A percentile compares a stretch with the other conserved stretches of the same genome.
Conservation (phyloP, 129 eudicot species). For the Tagetes patula region DNA sequence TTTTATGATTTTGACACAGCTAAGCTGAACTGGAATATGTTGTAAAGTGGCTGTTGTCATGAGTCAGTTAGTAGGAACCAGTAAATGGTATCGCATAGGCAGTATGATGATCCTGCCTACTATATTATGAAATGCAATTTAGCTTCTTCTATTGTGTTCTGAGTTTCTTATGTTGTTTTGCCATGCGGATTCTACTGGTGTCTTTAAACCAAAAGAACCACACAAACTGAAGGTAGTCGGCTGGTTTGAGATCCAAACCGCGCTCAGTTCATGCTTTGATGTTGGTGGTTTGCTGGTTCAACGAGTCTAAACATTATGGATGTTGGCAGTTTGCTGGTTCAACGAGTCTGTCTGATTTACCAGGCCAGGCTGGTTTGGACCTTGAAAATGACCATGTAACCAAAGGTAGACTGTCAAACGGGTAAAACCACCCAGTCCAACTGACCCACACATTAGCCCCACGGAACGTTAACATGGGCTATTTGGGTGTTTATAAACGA, state of each 20-base stretch:
- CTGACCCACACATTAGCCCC: no score
- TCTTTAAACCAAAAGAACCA: background rate
- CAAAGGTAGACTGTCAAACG: no score
- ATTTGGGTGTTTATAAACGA: no score
- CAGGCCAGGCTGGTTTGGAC: no score
- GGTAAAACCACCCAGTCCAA: no score
- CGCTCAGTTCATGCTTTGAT: no score
- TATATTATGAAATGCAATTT: conserved; percentile 7
- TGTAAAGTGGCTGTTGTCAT: conserved; percentile 31
- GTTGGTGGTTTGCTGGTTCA: background rate
- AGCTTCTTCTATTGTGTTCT: background rate
- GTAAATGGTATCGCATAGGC: conserved; percentile 1
- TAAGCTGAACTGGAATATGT: conserved; percentile 13
- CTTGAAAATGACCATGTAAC: no score
- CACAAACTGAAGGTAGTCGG: background rate
- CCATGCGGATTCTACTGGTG: background rate
- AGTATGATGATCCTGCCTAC: conserved; percentile 26
- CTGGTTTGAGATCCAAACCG: background rate
- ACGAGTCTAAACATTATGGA: no score
- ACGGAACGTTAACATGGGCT: no score
- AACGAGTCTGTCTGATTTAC: no score
- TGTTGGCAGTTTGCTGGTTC: no score
- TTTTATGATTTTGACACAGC: background rate
- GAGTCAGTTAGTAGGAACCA: conserved; percentile 19
- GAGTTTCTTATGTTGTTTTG: background rate